These are phyloP conservation scores for Rhododendron kiyosumense DNA, from an alignment of 148 eudicot species.

Conservation along the genomic window DNA sequence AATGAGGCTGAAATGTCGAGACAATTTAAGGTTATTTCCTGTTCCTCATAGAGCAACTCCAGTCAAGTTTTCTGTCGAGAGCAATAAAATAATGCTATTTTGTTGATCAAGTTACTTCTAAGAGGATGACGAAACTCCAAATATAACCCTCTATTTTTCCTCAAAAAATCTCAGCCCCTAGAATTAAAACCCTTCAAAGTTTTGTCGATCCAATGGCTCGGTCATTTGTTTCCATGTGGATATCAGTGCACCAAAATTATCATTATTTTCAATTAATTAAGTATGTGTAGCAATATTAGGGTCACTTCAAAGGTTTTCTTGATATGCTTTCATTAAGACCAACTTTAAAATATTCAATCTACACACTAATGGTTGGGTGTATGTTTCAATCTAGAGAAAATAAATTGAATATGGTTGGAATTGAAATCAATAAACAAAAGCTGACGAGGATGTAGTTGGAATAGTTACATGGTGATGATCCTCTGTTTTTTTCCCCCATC, in stretches of 20 bases:
- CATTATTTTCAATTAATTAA: not conserved
- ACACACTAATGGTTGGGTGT: not conserved
- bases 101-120: not conserved
- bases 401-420: not conserved
- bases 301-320: not conserved
- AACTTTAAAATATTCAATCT: not conserved
- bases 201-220: not conserved
- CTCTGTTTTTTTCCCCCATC: not conserved
- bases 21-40: slow-evolving; percentile 63
- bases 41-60: slow-evolving; percentile 4
- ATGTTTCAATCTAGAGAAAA: not conserved
- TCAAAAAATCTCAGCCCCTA: not conserved
- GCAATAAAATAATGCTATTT: not conserved
- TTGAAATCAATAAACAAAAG: not conserved
- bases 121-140: not conserved
- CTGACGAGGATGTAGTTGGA: not conserved
- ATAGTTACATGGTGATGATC: not conserved
- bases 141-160: not conserved
- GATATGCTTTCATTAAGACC: not conserved
- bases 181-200: not conserved
- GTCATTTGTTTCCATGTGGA: not conserved
- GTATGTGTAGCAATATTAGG: not conserved
- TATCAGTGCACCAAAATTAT: not conserved
- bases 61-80: not conserved
- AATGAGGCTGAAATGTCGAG: slow-evolving; percentile 78